Evolutionary conservation across 306 rosid genomes (phyloP), one percentile per base, ranked within the genome.

Genomic region (Fragaria vesca): DNA sequence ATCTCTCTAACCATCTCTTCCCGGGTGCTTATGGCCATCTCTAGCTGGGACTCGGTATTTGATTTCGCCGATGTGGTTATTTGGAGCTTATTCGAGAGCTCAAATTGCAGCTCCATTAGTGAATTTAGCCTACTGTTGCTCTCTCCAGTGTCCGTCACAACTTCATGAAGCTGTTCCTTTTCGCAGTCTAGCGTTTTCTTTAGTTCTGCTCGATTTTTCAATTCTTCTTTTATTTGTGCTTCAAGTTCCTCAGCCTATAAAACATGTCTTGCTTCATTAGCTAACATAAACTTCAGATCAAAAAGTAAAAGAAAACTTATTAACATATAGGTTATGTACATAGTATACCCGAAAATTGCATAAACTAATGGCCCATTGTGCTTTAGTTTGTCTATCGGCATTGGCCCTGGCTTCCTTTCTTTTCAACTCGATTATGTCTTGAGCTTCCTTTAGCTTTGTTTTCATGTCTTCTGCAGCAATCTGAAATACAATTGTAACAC

Each of bases 291-390:
- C 16, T 76, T 43, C 48, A 48, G 48, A 50, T 52, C 3, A 11
- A 34, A 48, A n/a, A 8, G 6, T 11, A 34, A n/a, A 65, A 26
- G 16, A 51, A 51, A 38, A 20, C 10, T 24, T 11, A 26, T 36
- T 4, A 3, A 12, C 15, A 5, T 54, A 3, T 0, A 36, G 58
- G 18, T 18, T 12, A 46, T 6, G 5, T 32, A 45, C 8, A 12
- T 60, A 24, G 34, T 4, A 68, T 90, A 94, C 98, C 90, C 95
- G 81, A 38, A 46, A 75, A 75, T 83, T 89, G 87, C 97, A 88
- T 79, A 94, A 63, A 68, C 80, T 83, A 82, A 90, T 87, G 65
- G 89, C 87, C 91, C 95, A 83, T 83, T 90, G 85, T 52, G 98
- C 95, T 88, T 88, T 92, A 28, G 86, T 68, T 3, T 73, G 86